A percentile compares a stretch with the other conserved stretches of the same genome.
Conservation (phyloP, 805 yeast species). For the Metschnikowia peoriensis region DNA sequence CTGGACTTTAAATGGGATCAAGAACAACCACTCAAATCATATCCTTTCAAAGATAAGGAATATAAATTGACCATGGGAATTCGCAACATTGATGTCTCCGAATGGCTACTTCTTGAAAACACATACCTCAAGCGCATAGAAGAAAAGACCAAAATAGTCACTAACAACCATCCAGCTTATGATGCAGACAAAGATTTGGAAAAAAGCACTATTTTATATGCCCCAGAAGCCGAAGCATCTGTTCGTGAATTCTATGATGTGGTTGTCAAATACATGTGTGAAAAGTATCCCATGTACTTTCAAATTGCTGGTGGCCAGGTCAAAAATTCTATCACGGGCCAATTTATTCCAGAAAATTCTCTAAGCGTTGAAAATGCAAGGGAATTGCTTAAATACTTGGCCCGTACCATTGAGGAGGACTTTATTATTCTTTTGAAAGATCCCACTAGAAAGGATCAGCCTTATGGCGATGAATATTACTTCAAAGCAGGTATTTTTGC, state of each 20-base stretch:
- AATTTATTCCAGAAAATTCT: constrained; percentile 21
- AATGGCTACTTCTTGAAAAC: constrained; percentile 42
- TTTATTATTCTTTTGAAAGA: constrained; percentile 39
- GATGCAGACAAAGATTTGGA: constrained; percentile 26
- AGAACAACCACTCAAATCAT: constrained; percentile 16
- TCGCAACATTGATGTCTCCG: constrained; percentile 29
- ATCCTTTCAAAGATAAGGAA: constrained; percentile 59
- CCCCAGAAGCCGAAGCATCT: constrained; percentile 35
- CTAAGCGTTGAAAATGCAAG: constrained; percentile 9
- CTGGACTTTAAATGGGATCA: constrained; percentile 15
- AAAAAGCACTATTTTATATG: constrained; percentile 29
- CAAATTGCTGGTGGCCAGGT: constrained; percentile 17
- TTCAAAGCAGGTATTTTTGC: constrained; percentile 46
- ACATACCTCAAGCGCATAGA: constrained; percentile 27
- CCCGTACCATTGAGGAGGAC: constrained; percentile 39
- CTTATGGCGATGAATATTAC: constrained; percentile 36
- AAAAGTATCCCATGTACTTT: constrained; percentile 41
- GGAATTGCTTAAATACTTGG: constrained; percentile 23
- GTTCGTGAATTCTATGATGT: constrained; percentile 34
- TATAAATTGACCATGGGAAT: constrained; percentile 33
- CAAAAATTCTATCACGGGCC: constrained; percentile 28
- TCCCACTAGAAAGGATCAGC: constrained; percentile 25
- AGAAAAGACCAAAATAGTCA: constrained; percentile 28
- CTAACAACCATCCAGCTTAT: constrained; percentile 34
- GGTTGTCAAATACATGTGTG: constrained; percentile 32